Conservation (phyloP, 306 rosid genomes). For the Castanea crenata region DNA sequence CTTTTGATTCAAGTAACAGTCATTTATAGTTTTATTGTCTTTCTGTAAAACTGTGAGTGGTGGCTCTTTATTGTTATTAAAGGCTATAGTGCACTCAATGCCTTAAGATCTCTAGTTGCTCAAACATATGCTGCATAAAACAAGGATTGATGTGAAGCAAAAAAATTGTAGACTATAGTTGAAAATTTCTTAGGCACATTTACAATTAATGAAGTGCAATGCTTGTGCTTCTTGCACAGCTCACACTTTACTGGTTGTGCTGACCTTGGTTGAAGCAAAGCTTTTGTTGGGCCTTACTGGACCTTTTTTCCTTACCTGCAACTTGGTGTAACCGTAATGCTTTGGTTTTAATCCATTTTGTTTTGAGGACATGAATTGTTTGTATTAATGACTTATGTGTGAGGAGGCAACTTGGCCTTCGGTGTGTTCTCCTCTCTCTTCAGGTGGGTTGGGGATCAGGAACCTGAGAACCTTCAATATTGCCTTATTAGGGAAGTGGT, state of each 20-base stretch:
- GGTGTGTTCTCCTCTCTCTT: too few relatives aligned
- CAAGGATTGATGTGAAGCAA: neutral
- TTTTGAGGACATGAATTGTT: slow-evolving; percentile 15
- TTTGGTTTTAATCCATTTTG: slow-evolving; percentile 22
- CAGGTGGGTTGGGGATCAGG: too few relatives aligned
- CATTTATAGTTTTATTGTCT: neutral
- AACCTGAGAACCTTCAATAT: too few relatives aligned
- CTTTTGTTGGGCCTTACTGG: neutral
- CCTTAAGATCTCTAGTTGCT: neutral
- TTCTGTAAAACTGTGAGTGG: neutral
- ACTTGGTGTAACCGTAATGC: neutral
- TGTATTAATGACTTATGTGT: neutral
- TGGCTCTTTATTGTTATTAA: neutral
- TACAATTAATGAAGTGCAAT: too few relatives aligned
- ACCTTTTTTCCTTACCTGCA: slow-evolving; percentile 4
- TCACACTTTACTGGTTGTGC: neutral
- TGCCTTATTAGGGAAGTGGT: too few relatives aligned
- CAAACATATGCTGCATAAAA: neutral
- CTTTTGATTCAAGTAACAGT: neutral
- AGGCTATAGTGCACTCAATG: neutral
- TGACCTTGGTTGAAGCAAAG: neutral
- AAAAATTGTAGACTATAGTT: neutral
- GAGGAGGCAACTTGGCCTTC: slow-evolving; percentile 7
- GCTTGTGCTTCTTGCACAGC: neutral
- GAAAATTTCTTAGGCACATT: neutral